phyloP scores from a whole-genome alignment of 495 filamentous ascomycete genomes.

The Beverwykella pulmonaria region DNA sequence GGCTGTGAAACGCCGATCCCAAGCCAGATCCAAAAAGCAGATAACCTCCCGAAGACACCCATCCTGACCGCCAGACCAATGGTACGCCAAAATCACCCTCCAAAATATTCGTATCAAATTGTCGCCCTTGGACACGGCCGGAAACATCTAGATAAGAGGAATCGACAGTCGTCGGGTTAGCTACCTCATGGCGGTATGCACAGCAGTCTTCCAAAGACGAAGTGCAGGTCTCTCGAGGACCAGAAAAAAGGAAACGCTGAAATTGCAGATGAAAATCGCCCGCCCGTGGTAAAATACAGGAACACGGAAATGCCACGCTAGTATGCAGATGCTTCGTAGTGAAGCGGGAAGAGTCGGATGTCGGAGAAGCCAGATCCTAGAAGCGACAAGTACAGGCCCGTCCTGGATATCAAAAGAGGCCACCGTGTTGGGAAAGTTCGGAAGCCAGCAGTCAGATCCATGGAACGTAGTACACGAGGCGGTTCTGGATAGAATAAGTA shows the following conservation, averaged over 20 bases:
- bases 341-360: slow-evolving; percentile 5
- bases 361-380: neutral
- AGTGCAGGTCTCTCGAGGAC: slow-evolving; percentile 5
- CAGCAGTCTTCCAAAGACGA: neutral
- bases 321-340: slow-evolving; percentile 18
- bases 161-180: slow-evolving; percentile 9
- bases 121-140: neutral
- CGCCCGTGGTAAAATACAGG: neutral
- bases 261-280: slow-evolving; percentile 1
- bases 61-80: slow-evolving; percentile 2
- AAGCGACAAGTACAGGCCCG: neutral
- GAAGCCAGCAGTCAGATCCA: neutral
- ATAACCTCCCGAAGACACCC: neutral
- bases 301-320: slow-evolving; percentile 19
- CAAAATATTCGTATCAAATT: neutral
- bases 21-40: slow-evolving; percentile 7
- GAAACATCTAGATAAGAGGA: slow-evolving; percentile 1
- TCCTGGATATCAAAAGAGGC: slow-evolving; percentile 13
- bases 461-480: neutral
- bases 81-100: neutral
- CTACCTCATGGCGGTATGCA: slow-evolving; percentile 24
- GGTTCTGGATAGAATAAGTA: neutral
- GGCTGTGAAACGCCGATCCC: slow-evolving; percentile 9
- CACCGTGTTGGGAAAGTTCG: neutral
- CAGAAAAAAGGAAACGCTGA: slow-evolving; percentile 20